Conservation (phyloP, 2,329 filamentous ascomycete genomes). For the Plenodomus lindquistii region DNA sequence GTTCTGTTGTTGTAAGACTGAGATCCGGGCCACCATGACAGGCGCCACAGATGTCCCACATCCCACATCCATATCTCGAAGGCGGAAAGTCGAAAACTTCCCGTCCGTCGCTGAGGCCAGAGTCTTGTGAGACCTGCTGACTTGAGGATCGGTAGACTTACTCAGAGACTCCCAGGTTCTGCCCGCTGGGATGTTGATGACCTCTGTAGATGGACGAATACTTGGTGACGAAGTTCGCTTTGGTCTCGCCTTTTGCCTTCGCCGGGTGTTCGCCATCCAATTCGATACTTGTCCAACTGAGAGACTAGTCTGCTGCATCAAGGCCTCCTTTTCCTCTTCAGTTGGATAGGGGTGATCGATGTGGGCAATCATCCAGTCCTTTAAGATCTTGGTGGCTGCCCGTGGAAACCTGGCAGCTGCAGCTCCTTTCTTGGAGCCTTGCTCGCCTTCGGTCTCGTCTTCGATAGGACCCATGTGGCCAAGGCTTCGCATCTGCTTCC, state of each 20-base stretch:
- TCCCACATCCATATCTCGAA: conserved; percentile 6
- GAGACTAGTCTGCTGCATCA: conserved; percentile 78
- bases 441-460: conserved; percentile 30
- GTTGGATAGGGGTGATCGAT: conserved; percentile 84
- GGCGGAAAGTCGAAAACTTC: conserved; percentile 28
- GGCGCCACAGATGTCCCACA: conserved; percentile 1
- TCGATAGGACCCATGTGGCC: conserved; percentile 44
- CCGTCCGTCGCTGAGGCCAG: conserved; percentile 17
- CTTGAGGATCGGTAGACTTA: conserved; percentile 29
- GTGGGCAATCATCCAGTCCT: conserved; percentile 82
- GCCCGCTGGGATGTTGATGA: conserved; percentile 74
- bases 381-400: conserved; percentile 77
- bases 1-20: conserved; percentile 21
- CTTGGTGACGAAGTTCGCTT: conserved; percentile 72
- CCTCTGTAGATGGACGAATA: conserved; percentile 62
- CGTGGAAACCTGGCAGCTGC: conserved; percentile 66
- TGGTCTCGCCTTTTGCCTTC: conserved; percentile 75
- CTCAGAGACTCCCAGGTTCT: conserved; percentile 56
- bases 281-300: conserved; percentile 85
- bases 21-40: conserved; percentile 6
- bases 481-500: conserved; percentile 42
- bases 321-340: conserved; percentile 80
- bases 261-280: conserved; percentile 88
- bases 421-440: conserved; percentile 39
- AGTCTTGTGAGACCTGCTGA: conserved; percentile 19